Conservation (phyloP, 257 asterid genomes). For the Nicotiana tabacum region DNA sequence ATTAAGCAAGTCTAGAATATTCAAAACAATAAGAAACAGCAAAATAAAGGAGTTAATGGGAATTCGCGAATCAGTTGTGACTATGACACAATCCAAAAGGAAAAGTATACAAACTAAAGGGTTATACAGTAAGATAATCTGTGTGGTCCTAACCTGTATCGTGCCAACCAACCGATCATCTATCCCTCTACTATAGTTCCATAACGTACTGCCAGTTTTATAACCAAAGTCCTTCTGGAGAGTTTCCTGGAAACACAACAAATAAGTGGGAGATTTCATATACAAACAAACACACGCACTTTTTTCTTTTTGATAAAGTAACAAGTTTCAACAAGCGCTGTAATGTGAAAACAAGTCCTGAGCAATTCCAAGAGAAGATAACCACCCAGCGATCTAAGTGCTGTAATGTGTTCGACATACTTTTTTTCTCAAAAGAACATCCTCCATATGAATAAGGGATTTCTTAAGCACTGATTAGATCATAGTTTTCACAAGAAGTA, state of each 20-base stretch:
- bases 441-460: background rate
- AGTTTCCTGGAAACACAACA: conserved; percentile 57
- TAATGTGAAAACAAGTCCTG: background rate
- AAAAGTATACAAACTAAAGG: background rate
- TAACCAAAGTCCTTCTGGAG: conserved; percentile 88
- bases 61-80: background rate
- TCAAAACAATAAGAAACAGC: background rate
- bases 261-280: background rate
- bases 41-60: background rate
- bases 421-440: background rate
- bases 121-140: background rate
- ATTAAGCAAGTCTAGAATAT: background rate
- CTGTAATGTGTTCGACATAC: background rate
- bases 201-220: conserved; percentile 90
- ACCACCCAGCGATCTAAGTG: background rate
- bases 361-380: background rate
- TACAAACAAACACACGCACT: too few species aligned
- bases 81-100: background rate
- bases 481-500: background rate
- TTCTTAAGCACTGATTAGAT: background rate
- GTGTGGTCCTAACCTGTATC: conserved; percentile 37
- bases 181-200: conserved; percentile 89
- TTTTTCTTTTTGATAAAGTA: too few species aligned
- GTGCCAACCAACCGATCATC: conserved; percentile 74
- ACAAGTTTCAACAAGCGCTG: too few species aligned